A percentile compares a stretch with the other conserved stretches of the same genome.
phyloP scores from a whole-genome alignment of 805 yeast species.

The Clavispora vitiphila region DNA sequence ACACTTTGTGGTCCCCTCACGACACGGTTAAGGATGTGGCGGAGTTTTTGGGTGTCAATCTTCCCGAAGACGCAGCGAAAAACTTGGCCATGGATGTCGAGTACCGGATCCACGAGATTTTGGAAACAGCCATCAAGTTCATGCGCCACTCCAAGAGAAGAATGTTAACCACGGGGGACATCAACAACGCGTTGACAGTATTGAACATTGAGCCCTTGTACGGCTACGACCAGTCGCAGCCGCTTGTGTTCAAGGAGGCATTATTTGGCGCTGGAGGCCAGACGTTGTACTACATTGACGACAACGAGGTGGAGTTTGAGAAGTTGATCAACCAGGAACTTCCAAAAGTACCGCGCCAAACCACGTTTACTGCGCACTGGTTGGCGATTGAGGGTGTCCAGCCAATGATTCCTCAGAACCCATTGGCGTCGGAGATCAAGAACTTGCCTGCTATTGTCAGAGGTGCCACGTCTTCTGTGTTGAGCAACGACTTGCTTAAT shows the following conservation, averaged over 20 bases:
- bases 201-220: slow-evolving; percentile 92
- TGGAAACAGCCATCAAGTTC: slow-evolving; percentile 93
- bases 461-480: slow-evolving; percentile 64
- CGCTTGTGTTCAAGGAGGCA: slow-evolving; percentile 80
- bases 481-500: slow-evolving; percentile 35
- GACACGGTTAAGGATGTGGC: slow-evolving; percentile 97
- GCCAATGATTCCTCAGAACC: slow-evolving; percentile 96
- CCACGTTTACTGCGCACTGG: slow-evolving; percentile 96
- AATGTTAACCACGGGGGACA: slow-evolving; percentile 73
- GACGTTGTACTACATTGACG: slow-evolving; percentile 87
- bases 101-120: slow-evolving; percentile 88
- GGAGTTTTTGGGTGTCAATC: slow-evolving; percentile 76
- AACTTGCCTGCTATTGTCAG: slow-evolving; percentile 71
- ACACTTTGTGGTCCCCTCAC: slow-evolving; percentile 94
- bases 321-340: slow-evolving; percentile 87
- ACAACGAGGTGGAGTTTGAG: slow-evolving; percentile 90
- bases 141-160: slow-evolving; percentile 92
- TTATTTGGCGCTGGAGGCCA: slow-evolving; percentile 83
- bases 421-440: slow-evolving; percentile 73
- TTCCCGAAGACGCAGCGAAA: slow-evolving; percentile 90
- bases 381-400: slow-evolving; percentile 98
- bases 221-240: slow-evolving; percentile 72
- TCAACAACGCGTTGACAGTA: slow-evolving; percentile 74
- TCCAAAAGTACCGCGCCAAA: slow-evolving; percentile 90
- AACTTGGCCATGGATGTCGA: slow-evolving; percentile 99